Evolutionary conservation across 352 stramenopile genomes (phyloP), one percentile per base, ranked within the genome.

Genomic region (Nothophytophthora sp.): DNA sequence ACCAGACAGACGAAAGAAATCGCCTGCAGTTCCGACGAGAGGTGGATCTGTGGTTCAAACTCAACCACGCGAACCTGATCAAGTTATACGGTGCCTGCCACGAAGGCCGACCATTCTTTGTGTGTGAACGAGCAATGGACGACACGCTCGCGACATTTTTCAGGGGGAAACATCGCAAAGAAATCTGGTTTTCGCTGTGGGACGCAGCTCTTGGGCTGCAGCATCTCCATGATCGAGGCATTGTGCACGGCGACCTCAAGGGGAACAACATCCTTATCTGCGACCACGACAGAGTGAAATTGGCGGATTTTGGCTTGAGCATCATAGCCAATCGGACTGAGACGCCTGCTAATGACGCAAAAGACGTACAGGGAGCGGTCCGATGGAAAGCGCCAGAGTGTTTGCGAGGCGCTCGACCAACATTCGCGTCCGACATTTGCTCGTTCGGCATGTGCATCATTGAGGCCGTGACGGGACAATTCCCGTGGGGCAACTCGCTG

Each of bases 241-340:
- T 68, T 6, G 37, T 70, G 10, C 60, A 71, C 23, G 55, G 58
- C 8, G 62, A 74, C 35, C 18, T 74, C 2, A 71, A 74, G 16
- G 50, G 60, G 2, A 67, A 62, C 24, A 67, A 63, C 20, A 63
- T 67, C 19, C 33, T 74, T 1, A 60, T 71, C 15, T 62, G 65
- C 11, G 39, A 59, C 22, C 55, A 44, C 18, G 58, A 49, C 1
- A 5, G 24, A 34, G 53, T 53, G 9, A 68, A 68, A 18, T 20
- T 63, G 2, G 42, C 46, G 7, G 47, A 60, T n/a, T 68, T 68
- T 28, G 59, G 59, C 0, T 41, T 63, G 25, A 63, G 53, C 25
- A 38, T 39, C 1, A 49, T 63, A 19, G 64, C 50, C 9, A 56
- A 48, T 0, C 11, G 24, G 12, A 33, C 19, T 8, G 40, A 32